Evolutionary conservation across 768 basidiomycete species (phyloP), one percentile per base, ranked within the genome.

Genomic region (Lepiota brunneoincarnata): DNA sequence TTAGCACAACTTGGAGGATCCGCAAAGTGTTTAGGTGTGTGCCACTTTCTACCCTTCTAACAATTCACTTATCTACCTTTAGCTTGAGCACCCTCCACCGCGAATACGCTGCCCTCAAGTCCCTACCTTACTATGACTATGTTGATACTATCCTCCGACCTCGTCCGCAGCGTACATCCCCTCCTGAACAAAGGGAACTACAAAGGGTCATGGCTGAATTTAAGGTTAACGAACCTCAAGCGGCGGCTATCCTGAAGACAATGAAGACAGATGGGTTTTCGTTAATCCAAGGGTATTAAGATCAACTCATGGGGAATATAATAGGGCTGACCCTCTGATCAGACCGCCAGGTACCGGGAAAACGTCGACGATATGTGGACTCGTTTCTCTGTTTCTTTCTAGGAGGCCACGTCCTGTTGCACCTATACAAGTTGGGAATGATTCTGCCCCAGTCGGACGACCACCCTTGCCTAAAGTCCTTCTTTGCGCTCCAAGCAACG

Each of bases 331-430:
- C 51, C 37, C n/a, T 49, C 23, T 36, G 17, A 46, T 23, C 58
- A 95, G 96, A 20, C 97, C 97, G 34, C 97, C 97, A 1, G 97
- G 97, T 51, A 99, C 97, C 0, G 97, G 97, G 11, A 99, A 99
- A 73, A 99, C 97, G 7, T 96, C 92, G 18, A 99, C 97, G 1
- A 98, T 99, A 58, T 93, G 93, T 61, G 93, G 92, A 18, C 77
- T 99, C n/a, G 89, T 97, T 5, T 85, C 91, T 38, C 82, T 86
- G 3, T 93, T 89, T 64, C 67, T 97, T 36, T 81, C 87, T 2
- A 77, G 74, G 36, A 85, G 89, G 18, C 66, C 82, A 4, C 83
- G 86, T 31, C 66, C 80, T 1, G 70, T 79, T 21, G 76, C 81
- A 9, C 61, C 77, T 18, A 77, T 85, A 46, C 70, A 80, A 10